Conservation (phyloP, 176 grass and related monocot genomes). For the Carex parvula region DNA sequence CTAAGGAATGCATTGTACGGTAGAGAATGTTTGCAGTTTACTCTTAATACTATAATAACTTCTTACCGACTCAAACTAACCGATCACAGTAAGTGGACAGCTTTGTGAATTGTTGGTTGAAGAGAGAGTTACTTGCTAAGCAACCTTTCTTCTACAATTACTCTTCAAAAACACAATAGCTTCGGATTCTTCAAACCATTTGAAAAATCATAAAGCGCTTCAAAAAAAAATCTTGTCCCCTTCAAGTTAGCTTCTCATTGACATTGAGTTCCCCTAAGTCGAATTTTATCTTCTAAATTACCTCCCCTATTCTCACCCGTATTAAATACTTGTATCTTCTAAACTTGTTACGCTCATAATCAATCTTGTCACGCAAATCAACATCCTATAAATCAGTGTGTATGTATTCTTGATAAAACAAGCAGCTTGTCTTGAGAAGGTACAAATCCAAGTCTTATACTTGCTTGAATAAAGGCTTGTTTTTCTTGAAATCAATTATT, state of each 20-base stretch:
- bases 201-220: conserved; percentile 64
- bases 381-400: neutral
- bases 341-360: conserved; percentile 18
- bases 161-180: conserved; percentile 58
- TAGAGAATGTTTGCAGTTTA: neutral
- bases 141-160: conserved; percentile 44
- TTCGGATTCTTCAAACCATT: conserved; percentile 51
- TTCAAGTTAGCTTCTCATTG: conserved; percentile 78
- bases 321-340: conserved; percentile 12
- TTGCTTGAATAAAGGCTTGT: conserved; percentile 53
- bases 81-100: neutral
- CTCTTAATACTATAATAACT: neutral
- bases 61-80: neutral
- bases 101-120: conserved; percentile 1
- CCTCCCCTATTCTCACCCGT: neutral
- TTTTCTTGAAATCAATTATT: conserved; percentile 4
- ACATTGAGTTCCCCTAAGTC: conserved; percentile 11
- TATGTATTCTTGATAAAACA: conserved; percentile 14
- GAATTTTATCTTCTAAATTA: neutral
- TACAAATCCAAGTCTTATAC: conserved; percentile 62
- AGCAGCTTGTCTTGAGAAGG: conserved; percentile 23
- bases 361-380: conserved; percentile 21
- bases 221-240: conserved; percentile 37
- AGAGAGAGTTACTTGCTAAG: conserved; percentile 20
- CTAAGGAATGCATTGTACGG: neutral